Percentiles rank a stretch among this genome's conserved stretches.
These are phyloP conservation scores for Boletus sp. DNA, from an alignment of 768 basidiomycete species.

Conservation along the genomic window DNA sequence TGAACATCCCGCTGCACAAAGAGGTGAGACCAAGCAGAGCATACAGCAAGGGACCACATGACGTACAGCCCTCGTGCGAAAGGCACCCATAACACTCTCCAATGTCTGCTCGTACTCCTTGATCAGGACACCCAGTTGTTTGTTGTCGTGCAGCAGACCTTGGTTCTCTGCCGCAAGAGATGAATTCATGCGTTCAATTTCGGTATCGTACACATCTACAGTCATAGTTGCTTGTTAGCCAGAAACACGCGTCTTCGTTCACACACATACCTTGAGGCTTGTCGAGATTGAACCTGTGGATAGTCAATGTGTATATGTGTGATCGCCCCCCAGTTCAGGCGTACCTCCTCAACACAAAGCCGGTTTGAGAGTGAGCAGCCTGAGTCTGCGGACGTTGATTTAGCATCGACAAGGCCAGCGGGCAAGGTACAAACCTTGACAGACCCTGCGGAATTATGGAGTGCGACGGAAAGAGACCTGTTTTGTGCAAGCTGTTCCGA, in stretches of 20 bases:
- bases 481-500: slow-evolving; percentile 83
- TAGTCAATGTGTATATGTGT: background rate
- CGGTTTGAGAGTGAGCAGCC: slow-evolving; percentile 85
- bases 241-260: background rate
- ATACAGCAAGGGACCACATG: background rate
- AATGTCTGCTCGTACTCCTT: slow-evolving; percentile 97
- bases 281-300: slow-evolving; percentile 75
- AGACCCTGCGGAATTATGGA: slow-evolving; percentile 70
- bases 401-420: background rate
- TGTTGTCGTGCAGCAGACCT: slow-evolving; percentile 86
- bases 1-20: slow-evolving; percentile 78
- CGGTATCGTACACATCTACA: slow-evolving; percentile 84
- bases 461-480: slow-evolving; percentile 60
- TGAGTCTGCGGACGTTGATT: slow-evolving; percentile 53
- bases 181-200: slow-evolving; percentile 85
- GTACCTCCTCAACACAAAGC: slow-evolving; percentile 83
- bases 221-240: slow-evolving; percentile 1
- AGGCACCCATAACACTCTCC: slow-evolving; percentile 89
- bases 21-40: background rate
- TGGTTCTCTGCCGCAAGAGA: slow-evolving; percentile 82
- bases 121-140: slow-evolving; percentile 84
- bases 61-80: slow-evolving; percentile 88
- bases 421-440: slow-evolving; percentile 64
- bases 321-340: slow-evolving; percentile 19
- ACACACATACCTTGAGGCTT: slow-evolving; percentile 65